Percentiles rank a stretch among this genome's conserved stretches.
Evolutionary conservation across 2,329 filamentous ascomycete species (phyloP).

Genomic region (Alternaria alternata): DNA sequence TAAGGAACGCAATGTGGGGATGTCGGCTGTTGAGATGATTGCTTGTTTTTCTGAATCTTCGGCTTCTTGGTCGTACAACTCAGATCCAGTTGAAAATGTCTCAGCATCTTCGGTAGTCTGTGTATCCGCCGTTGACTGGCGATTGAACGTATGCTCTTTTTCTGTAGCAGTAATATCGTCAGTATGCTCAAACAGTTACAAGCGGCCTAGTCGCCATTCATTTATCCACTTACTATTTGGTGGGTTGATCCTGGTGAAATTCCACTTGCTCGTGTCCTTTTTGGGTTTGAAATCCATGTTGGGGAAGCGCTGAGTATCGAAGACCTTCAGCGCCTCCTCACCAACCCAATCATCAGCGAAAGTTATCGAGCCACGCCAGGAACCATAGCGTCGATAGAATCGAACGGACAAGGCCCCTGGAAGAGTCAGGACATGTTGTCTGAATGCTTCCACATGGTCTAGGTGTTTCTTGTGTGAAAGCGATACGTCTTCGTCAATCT

Average conservation of each 20-base stretch:
- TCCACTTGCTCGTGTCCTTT: constrained; percentile 24
- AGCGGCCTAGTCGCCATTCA: background rate
- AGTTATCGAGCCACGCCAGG: constrained; percentile 30
- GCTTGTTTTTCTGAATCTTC: constrained; percentile 2
- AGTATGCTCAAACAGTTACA: background rate
- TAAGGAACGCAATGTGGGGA: constrained; percentile 39
- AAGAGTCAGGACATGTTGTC: constrained; percentile 28
- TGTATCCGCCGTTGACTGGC: background rate
- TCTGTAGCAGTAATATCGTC: background rate
- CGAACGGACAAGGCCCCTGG: constrained; percentile 28
- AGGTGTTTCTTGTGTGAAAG: constrained; percentile 24
- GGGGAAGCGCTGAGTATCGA: constrained; percentile 28
- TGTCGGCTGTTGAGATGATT: constrained; percentile 25
- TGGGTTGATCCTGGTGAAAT: constrained; percentile 16
- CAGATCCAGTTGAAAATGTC: background rate
- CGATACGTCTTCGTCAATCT: constrained; percentile 8
- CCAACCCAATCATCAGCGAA: constrained; percentile 27
- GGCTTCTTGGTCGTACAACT: background rate
- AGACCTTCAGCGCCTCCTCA: constrained; percentile 21
- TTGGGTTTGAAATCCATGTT: constrained; percentile 22
- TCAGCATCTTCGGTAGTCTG: background rate
- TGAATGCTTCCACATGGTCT: constrained; percentile 24
- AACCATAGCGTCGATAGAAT: constrained; percentile 32
- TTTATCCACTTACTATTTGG: constrained; percentile 4
- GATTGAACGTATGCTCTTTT: background rate